Percentiles rank a stretch among this genome's conserved stretches.
phyloP scores from a whole-genome alignment of 2,329 filamentous ascomycete genomes.

The Colletotrichum orchidophilum region DNA sequence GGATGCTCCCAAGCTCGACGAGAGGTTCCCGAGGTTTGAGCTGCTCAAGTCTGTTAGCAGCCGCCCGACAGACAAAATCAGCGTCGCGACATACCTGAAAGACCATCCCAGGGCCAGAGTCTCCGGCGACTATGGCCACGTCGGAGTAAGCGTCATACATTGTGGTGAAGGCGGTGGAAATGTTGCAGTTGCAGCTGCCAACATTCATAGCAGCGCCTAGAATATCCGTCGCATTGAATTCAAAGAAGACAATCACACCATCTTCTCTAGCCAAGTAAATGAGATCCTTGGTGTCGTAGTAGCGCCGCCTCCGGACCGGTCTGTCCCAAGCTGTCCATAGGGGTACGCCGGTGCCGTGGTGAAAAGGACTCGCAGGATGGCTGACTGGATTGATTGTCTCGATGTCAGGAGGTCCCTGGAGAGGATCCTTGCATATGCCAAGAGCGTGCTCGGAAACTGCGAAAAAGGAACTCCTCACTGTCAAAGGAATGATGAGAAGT shows the following conservation, averaged over 20 bases:
- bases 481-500: conserved; percentile 76
- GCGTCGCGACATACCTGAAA: conserved; percentile 67
- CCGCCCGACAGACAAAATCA: background rate
- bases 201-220: conserved; percentile 66
- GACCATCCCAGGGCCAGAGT: conserved; percentile 79
- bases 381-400: conserved; percentile 53
- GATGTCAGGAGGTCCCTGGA: conserved; percentile 60
- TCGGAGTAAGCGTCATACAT: conserved; percentile 76
- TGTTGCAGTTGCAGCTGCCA: conserved; percentile 75
- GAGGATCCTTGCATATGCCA: conserved; percentile 62
- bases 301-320: conserved; percentile 72
- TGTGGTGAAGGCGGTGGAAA: conserved; percentile 84
- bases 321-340: conserved; percentile 89
- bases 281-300: conserved; percentile 74
- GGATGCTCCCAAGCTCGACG: conserved; percentile 58
- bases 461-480: conserved; percentile 75
- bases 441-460: conserved; percentile 71
- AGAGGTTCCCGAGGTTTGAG: conserved; percentile 35
- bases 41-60: conserved; percentile 3
- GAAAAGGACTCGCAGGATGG: conserved; percentile 53
- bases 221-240: conserved; percentile 68
- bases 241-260: conserved; percentile 78
- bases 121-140: conserved; percentile 81
- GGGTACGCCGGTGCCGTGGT: conserved; percentile 59
- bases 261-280: conserved; percentile 92